Conservation (phyloP, 1,139 yeast genomes). For the Yamadazyma mexicana region DNA sequence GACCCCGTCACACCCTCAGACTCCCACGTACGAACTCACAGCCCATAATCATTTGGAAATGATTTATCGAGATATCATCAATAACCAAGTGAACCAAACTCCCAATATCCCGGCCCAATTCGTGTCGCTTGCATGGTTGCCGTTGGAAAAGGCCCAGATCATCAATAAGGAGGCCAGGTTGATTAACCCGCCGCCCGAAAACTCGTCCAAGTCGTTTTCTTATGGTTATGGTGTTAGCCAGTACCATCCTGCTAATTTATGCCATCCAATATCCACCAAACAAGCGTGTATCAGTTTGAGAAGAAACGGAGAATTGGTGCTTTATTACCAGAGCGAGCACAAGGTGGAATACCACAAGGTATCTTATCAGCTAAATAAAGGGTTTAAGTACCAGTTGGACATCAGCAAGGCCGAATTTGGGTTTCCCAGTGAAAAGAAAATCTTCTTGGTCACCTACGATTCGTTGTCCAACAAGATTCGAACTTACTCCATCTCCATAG, state of each 20-base stretch:
- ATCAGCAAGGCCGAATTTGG: conserved; percentile 60
- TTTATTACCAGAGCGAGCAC: conserved; percentile 65
- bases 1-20: conserved; percentile 2
- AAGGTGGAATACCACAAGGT: conserved; percentile 55
- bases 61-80: conserved; percentile 40
- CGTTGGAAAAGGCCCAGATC: conserved; percentile 62
- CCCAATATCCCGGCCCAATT: conserved; percentile 26
- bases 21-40: conserved; percentile 45
- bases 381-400: conserved; percentile 15
- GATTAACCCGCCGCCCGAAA: conserved; percentile 16
- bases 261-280: conserved; percentile 68
- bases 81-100: conserved; percentile 16
- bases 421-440: conserved; percentile 49
- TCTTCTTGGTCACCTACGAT: conserved; percentile 52
- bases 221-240: conserved; percentile 61
- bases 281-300: conserved; percentile 74
- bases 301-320: conserved; percentile 57
- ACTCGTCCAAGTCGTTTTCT: conserved; percentile 16
- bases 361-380: conserved; percentile 19
- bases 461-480: conserved; percentile 38
- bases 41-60: conserved; percentile 49
- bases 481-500: conserved; percentile 49
- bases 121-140: conserved; percentile 67
- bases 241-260: conserved; percentile 57
- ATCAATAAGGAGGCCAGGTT: conserved; percentile 52